Base-by-base conservation (phyloP, 73 alveolate species). In the Tetrahymena elliotti region DNA sequence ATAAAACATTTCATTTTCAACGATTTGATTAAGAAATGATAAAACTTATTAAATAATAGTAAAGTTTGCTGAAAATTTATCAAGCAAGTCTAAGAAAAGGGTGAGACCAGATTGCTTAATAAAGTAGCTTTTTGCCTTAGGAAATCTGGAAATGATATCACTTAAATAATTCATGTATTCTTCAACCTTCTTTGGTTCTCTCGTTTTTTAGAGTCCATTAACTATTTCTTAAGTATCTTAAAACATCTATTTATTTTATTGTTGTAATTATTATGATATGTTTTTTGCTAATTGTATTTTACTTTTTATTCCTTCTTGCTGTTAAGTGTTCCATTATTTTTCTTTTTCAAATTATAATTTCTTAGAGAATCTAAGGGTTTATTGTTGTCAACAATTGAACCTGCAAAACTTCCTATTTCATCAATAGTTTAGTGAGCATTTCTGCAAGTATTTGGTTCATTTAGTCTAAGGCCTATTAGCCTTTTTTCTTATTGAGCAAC, bases 11-110 rank as follows among this genome's bases (percentile, higher is more conserved):
- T 96, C 97, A 12, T 95, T 38, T 52, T 96, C 97, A 47, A 96
- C 96, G 10, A 96, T 92, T 27, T 38, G 47, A 93, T 96, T 96
- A 12, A 95, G 93, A 27, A 95, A 94, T 54, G 93, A 96, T n/a
- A 96, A 93, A 33, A 93, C 84, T 16, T 35, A 35, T 47, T 95
- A 92, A 33, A 96, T 38, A 33, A 92, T 53, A 27, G 95, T 94
- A 53, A 95, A 95, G 33, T 83, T 47, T 38, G 92, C 68, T 93
- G 93, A 34, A 82, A 93, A 83, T 88, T 40, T 93, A 92, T 93
- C 94, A 52, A 94, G 68, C 93, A 84, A 31, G 92, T 93, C 18
- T 54, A 35, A 37, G 98, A 97, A 93, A 33, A 52, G 34, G 7
- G 33, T 35, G 96, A 38, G 39, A 27, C 52, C 35, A 18, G 53